Percentiles rank a stretch among this genome's conserved stretches.
Conservation (phyloP, 768 basidiomycete species). For the Phallus indusiatus region DNA sequence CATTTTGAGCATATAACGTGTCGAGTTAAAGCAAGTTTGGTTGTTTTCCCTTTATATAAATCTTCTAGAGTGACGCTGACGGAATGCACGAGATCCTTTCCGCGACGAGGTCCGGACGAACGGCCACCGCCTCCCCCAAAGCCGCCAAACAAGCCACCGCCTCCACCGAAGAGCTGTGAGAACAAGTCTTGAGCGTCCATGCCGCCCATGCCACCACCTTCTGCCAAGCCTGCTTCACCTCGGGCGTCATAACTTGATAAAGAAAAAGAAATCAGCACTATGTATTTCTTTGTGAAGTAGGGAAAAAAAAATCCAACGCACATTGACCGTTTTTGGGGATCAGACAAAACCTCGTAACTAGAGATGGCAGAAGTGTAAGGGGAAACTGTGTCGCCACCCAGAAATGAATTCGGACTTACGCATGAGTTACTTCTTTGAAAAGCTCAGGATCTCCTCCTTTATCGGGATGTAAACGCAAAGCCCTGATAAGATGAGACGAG, state of each 20-base stretch:
- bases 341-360: conserved; percentile 91
- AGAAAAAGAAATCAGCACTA: not conserved
- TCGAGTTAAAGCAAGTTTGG: conserved; percentile 93
- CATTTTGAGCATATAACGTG: conserved; percentile 92
- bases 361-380: not conserved
- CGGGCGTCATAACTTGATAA: conserved; percentile 61
- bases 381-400: not conserved
- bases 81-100: conserved; percentile 96
- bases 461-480: conserved; percentile 80
- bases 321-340: conserved; percentile 66
- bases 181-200: conserved; percentile 98
- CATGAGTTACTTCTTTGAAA: conserved; percentile 96
- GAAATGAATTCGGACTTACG: conserved; percentile 43
- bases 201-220: conserved; percentile 83
- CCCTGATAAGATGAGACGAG: conserved; percentile 34
- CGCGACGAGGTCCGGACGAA: conserved; percentile 69
- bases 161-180: conserved; percentile 83
- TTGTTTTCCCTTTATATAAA: conserved; percentile 97
- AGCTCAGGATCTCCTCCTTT: conserved; percentile 94
- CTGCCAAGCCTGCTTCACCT: conserved; percentile 85
- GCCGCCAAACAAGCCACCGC: conserved; percentile 43
- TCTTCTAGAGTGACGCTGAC: conserved; percentile 96
- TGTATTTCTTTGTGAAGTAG: not conserved
- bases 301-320: conserved; percentile 10
- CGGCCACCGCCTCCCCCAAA: conserved; percentile 60